Evolutionary conservation across 306 rosid genomes (phyloP).

Genomic region (Quercus ilex): DNA sequence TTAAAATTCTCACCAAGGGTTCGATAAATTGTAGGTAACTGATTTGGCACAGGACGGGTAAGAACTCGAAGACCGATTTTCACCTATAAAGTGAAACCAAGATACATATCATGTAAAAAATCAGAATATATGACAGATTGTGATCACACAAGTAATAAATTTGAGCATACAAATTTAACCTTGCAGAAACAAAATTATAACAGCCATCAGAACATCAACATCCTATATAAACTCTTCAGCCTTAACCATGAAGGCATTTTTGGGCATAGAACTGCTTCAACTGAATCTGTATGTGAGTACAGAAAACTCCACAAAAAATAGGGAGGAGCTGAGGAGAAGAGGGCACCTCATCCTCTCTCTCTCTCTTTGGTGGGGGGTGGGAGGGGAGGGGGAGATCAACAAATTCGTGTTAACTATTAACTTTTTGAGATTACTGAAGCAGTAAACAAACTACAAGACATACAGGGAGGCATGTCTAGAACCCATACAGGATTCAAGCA

Average conservation of each 20-base stretch:
- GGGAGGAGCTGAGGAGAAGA: not conserved
- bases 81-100: conserved; percentile 46
- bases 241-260: not conserved
- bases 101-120: not conserved
- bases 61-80: conserved; percentile 80
- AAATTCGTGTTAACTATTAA: not conserved
- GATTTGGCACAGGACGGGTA: conserved; percentile 63
- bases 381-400: not conserved
- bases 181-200: not conserved
- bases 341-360: too few species aligned
- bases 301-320: not conserved
- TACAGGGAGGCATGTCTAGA: too few species aligned
- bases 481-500: too few species aligned
- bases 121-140: not conserved
- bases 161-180: not conserved
- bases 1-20: conserved; percentile 67
- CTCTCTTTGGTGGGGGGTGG: not conserved
- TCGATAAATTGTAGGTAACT: conserved; percentile 69
- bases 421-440: not conserved
- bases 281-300: not conserved
- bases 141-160: not conserved
- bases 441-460: not conserved
- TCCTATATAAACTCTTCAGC: not conserved
- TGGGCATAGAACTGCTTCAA: not conserved
- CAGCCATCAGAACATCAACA: not conserved